Percentiles rank a stretch among this genome's conserved stretches.
Evolutionary conservation across 225 moss, liverwort and hornwort species (phyloP).

Genomic region (Physcomitrium patens): DNA sequence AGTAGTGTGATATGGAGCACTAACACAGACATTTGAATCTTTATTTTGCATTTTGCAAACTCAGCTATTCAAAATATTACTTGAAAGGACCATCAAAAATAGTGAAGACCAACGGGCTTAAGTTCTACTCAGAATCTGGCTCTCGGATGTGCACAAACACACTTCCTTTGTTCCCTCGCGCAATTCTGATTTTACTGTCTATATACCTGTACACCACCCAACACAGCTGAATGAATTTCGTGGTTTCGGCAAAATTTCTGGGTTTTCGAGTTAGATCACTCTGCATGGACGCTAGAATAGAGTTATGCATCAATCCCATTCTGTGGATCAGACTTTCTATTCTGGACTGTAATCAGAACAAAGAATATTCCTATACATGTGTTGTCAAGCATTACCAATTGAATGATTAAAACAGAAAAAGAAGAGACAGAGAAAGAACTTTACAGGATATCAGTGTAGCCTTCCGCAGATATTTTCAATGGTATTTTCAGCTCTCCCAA

Average conservation of each 20-base stretch:
- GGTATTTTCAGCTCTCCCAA: conserved; percentile 72
- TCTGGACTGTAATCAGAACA: conserved; percentile 1
- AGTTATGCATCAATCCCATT: background rate
- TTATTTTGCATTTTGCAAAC: background rate
- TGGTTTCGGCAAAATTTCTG: background rate
- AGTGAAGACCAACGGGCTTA: background rate
- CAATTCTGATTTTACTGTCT: conserved; percentile 78
- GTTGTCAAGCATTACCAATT: background rate
- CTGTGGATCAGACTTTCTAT: background rate
- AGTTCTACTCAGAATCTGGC: conserved; percentile 40
- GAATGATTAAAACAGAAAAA: background rate
- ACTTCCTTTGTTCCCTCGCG: conserved; percentile 83
- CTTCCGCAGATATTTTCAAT: conserved; percentile 74
- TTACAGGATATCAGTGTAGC: conserved; percentile 87
- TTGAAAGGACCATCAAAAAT: conserved; percentile 3
- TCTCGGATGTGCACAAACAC: conserved; percentile 87
- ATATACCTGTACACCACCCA: conserved; percentile 70
- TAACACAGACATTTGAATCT: too few species aligned
- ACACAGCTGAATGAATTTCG: conserved; percentile 6
- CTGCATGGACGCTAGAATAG: background rate
- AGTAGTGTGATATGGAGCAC: too few species aligned
- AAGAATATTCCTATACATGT: background rate
- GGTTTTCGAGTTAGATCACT: background rate
- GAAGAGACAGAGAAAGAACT: conserved; percentile 15
- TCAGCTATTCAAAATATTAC: conserved; percentile 3